Base-by-base conservation (phyloP, 1,284 basidiomycete species). In the Stereum hirsutum region DNA sequence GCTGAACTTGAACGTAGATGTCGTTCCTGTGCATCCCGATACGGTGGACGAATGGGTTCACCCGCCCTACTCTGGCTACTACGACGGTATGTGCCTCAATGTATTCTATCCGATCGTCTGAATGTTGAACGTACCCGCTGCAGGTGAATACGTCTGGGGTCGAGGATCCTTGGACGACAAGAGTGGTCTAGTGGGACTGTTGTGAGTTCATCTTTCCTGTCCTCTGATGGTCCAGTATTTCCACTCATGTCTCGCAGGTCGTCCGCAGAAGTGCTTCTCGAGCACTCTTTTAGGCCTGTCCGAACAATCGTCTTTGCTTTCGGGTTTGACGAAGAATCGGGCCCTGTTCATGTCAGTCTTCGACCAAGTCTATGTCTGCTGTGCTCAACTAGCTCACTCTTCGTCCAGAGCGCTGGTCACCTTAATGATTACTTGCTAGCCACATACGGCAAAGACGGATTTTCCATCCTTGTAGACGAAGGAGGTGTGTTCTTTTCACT, bases 251-350 rank as follows among this genome's bases (percentile, higher is more conserved):
- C 17, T 14, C 35, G 12, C 47, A 77, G 75, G 50, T 68, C 65
- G 2, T 64, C 73, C 0, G 50, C 82, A 14, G 77, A 81, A 54
- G 63, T 68, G 0, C 58, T 82, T 3, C 56, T 82, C 14, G 64
- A 70, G 42, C 58, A 56, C 23, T 71, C 65, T 26, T 81, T 77
- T 52, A 50, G 64, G 28, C 79, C 77, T 0, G 59, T 63, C 12
- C 69, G 78, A 2, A 66, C 68, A 0, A 60, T 87, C 32, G 64
- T 86, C 19, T 62, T 84, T 19, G 72, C 75, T 1, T 78, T 75
- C 40, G 85, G 85, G n/a, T 78, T 76, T 45, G 83, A 88, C 53
- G 85, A 87, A 52, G 84, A 88, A 59, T 57, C 65, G 2, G 66
- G 69, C 23, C 78, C 79, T 2, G 50, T 65, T 28, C 64, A 69